Base-by-base conservation (phyloP, 805 yeast genomes). In the Nadsonia fulvescens region DNA sequence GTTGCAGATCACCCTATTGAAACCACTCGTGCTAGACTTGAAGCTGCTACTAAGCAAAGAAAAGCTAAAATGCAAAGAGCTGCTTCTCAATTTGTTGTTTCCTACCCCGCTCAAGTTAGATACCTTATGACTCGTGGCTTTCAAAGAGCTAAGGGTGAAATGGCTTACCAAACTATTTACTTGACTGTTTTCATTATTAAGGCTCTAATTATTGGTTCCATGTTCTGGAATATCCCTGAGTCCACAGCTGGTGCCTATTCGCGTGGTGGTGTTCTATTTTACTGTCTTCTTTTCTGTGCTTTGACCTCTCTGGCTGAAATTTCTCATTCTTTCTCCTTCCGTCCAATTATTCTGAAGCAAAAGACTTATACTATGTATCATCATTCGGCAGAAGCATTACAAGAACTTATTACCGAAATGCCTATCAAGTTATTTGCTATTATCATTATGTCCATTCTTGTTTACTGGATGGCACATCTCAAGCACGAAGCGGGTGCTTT, bases 361-460 rank as follows among this genome's bases (percentile, higher is more conserved):
- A 69, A 70, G 40, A 60, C 62, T 25, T 77, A 71, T 38, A 69
- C 79, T 0, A 59, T 76, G 31, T 78, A 73, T 44, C 68, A 70
- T 32, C 82, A 83, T 3, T 61, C 79, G 8, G 69, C 78, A 3
- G 86, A 75, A 40, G 75, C 79, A 1, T 37, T 76, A 4, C 71
- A 79, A 0, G 54, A 67, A 4, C 54, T 69, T 23, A 32, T 72
- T 4, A 60, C 77, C 3, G 72, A 67, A 26, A 46, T 76, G 32
- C 83, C 86, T 3, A 56, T 66, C 29, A 74, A 74, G 47, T 33
- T 64, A 15, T 34, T 57, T 17, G 54, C 61, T 19, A 41, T 58
- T 15, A 40, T 64, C 12, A 38, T 45, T 12, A 70, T 69, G 44
- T 42, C 58, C 22, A 35, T 70, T 23, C 50, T 66, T 14, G 39